These are phyloP conservation scores for Fusarium secorum DNA, from an alignment of 2,329 filamentous ascomycete species.

Conservation along the genomic window DNA sequence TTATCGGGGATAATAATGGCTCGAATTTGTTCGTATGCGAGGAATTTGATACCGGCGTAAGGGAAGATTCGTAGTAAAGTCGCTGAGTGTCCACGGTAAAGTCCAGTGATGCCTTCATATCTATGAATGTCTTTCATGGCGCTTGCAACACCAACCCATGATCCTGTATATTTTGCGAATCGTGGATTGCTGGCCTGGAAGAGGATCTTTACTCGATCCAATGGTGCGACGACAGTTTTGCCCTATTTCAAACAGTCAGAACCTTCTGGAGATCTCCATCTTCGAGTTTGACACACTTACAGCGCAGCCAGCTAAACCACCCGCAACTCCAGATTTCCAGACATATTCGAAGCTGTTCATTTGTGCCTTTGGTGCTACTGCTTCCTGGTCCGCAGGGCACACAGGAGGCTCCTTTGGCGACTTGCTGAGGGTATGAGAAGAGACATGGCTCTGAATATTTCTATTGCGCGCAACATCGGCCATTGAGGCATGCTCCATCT, in stretches of 20 bases:
- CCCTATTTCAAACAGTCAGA: conserved; percentile 62
- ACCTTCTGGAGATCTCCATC: not conserved
- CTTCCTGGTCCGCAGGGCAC: conserved; percentile 58
- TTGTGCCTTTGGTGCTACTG: conserved; percentile 54
- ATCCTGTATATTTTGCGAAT: conserved; percentile 91
- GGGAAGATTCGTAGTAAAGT: conserved; percentile 95
- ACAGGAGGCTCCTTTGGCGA: conserved; percentile 50
- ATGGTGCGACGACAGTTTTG: conserved; percentile 93
- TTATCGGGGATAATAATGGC: conserved; percentile 74
- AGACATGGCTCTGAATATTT: conserved; percentile 43
- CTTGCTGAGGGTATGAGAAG: conserved; percentile 29
- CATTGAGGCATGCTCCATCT: conserved; percentile 66
- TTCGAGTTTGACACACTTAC: conserved; percentile 60
- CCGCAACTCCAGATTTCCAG: conserved; percentile 82
- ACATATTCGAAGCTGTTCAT: conserved; percentile 83
- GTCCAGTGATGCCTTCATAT: conserved; percentile 74
- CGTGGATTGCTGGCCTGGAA: conserved; percentile 96
- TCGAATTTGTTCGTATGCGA: conserved; percentile 96
- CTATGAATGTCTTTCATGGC: conserved; percentile 86
- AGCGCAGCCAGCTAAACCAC: conserved; percentile 89
- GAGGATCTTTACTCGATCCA: conserved; percentile 98
- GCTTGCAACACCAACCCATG: conserved; percentile 82
- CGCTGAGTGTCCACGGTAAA: conserved; percentile 94
- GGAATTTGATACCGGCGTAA: conserved; percentile 96
- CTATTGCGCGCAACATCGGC: conserved; percentile 57